Percentiles rank a stretch among this genome's conserved stretches.
Evolutionary conservation across 2,329 filamentous ascomycete genomes (phyloP).

Genomic region (Penicillium brevicompactum): DNA sequence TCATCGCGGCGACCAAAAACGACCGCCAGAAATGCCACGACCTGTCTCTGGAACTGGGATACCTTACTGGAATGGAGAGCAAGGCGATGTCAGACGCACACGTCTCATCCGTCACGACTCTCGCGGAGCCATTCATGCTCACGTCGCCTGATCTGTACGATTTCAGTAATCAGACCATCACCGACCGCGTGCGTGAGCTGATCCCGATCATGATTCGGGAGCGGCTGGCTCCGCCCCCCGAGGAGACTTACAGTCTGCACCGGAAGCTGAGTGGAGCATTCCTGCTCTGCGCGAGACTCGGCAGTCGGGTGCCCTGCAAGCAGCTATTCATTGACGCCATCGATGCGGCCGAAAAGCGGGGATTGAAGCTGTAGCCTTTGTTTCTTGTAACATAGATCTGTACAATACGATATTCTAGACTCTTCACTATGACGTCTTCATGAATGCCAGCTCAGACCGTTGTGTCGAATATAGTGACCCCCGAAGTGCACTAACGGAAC

Average conservation of each 20-base stretch:
- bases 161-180: conserved; percentile 93
- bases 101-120: conserved; percentile 79
- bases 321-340: conserved; percentile 66
- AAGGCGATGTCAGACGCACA: conserved; percentile 86
- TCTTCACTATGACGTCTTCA: neutral
- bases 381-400: neutral
- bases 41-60: conserved; percentile 77
- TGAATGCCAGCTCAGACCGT: neutral
- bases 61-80: conserved; percentile 89
- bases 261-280: conserved; percentile 95
- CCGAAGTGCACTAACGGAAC: neutral
- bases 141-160: conserved; percentile 83
- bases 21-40: conserved; percentile 66
- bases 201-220: conserved; percentile 95
- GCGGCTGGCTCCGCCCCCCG: conserved; percentile 83
- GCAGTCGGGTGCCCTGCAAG: conserved; percentile 78
- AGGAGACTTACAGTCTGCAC: conserved; percentile 96
- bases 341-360: conserved; percentile 28
- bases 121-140: conserved; percentile 85
- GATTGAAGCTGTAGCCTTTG: conserved; percentile 10
- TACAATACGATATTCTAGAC: neutral
- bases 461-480: no score
- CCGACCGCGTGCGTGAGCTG: conserved; percentile 81
- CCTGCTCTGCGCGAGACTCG: conserved; percentile 81
- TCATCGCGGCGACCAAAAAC: conserved; percentile 74